phyloP scores from a whole-genome alignment of 2,329 filamentous ascomycete genomes.

The Emericellopsis cladophorae region DNA sequence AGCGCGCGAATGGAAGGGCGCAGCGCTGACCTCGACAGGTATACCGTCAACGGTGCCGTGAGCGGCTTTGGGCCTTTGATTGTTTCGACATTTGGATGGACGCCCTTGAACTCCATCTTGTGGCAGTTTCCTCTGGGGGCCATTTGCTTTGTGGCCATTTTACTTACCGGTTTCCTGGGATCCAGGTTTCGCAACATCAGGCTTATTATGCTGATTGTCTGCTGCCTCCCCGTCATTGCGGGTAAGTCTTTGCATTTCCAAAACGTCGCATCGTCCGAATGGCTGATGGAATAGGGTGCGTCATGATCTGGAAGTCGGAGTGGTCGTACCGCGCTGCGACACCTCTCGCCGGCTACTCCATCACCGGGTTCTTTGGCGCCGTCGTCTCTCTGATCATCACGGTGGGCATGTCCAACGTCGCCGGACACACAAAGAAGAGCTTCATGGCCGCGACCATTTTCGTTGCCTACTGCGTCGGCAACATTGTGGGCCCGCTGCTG shows the following conservation, averaged over 20 bases:
- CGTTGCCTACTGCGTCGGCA: slow-evolving; percentile 26
- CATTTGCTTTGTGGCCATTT: slow-evolving; percentile 54
- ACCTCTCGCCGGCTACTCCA: slow-evolving; percentile 58
- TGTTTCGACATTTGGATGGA: slow-evolving; percentile 58
- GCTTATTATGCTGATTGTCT: slow-evolving; percentile 49
- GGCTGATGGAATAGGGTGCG: slow-evolving; percentile 34
- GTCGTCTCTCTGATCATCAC: slow-evolving; percentile 49
- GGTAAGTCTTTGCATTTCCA: neutral
- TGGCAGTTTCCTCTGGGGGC: slow-evolving; percentile 65
- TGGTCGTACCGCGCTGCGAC: slow-evolving; percentile 53
- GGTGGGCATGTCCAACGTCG: slow-evolving; percentile 33
- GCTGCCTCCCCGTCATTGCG: slow-evolving; percentile 62
- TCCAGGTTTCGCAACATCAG: slow-evolving; percentile 49
- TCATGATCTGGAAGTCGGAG: slow-evolving; percentile 58
- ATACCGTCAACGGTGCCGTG: slow-evolving; percentile 61
- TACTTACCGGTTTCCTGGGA: slow-evolving; percentile 52
- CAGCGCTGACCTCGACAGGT: neutral
- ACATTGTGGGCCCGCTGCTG: slow-evolving; percentile 30
- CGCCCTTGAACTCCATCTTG: slow-evolving; percentile 50
- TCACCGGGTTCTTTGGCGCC: slow-evolving; percentile 61
- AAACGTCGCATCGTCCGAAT: too few species aligned
- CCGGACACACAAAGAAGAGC: slow-evolving; percentile 29
- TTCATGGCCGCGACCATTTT: slow-evolving; percentile 28
- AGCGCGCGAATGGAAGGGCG: neutral
- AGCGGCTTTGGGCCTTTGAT: slow-evolving; percentile 60